These are phyloP conservation scores for Rhizoctonia solani DNA, from an alignment of 1,284 basidiomycete genomes.

Conservation along the genomic window DNA sequence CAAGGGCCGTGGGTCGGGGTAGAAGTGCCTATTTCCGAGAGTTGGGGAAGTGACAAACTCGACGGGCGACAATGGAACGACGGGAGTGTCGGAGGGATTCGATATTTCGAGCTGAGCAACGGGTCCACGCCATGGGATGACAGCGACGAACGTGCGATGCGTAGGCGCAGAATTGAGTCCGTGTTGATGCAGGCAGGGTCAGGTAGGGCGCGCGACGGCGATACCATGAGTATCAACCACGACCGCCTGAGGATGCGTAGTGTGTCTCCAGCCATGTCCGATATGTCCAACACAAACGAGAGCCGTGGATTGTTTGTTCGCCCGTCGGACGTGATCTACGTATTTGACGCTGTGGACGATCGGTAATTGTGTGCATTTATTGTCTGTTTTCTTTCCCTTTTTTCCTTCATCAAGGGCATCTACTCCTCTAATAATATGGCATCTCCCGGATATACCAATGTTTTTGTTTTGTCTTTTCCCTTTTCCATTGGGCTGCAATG, in stretches of 20 bases:
- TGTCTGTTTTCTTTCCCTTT: too few relatives aligned
- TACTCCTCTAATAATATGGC: constrained; percentile 21
- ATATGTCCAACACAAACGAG: constrained; percentile 62
- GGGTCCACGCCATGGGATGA: constrained; percentile 64
- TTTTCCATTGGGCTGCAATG: background rate
- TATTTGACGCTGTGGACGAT: constrained; percentile 62
- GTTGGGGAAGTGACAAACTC: constrained; percentile 57
- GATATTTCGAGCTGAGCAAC: constrained; percentile 75
- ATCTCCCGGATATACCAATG: constrained; percentile 26
- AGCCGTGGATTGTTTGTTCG: constrained; percentile 75
- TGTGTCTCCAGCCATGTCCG: constrained; percentile 67
- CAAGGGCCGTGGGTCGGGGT: constrained; percentile 88
- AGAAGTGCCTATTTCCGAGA: constrained; percentile 74
- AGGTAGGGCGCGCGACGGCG: constrained; percentile 66
- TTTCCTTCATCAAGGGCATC: constrained; percentile 23
- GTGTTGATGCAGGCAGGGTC: constrained; percentile 38
- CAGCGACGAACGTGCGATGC: constrained; percentile 52
- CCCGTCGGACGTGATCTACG: constrained; percentile 79
- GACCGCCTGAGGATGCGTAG: constrained; percentile 64
- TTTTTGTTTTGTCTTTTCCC: background rate
- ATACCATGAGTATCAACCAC: constrained; percentile 61
- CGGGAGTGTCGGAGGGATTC: constrained; percentile 74
- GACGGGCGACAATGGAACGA: constrained; percentile 77
- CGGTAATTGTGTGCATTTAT: constrained; percentile 2
- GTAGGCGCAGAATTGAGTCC: constrained; percentile 54